Base-by-base conservation (phyloP, 257 asterid genomes). In the Solanum chmielewskii region DNA sequence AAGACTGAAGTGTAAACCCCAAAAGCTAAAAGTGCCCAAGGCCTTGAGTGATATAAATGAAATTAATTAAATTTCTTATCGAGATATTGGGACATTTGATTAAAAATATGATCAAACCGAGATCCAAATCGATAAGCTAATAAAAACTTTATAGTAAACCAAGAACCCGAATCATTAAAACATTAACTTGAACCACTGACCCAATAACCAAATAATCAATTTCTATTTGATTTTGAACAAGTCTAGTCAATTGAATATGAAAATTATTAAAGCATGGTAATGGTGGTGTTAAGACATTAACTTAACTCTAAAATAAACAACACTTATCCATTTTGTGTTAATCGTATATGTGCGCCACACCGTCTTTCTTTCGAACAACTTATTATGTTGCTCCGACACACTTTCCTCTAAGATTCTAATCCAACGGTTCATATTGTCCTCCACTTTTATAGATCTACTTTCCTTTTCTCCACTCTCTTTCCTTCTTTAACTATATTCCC, bases 361-460 rank as follows among this genome's bases (percentile, higher is more conserved):
- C 42, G 37, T 76, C 62, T 18, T 77, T 76, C 21, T 18, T n/a
- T 76, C 60, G 35, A 25, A 23, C 35, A 42, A 76, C n/a, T 11
- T 78, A 45, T 44, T 86, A 18, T 62, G 37, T 88, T 80, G 78
- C 86, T 90, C 90, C 90, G 90, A 85, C 91, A 84, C 85, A 88
- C 33, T 83, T 44, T n/a, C 33, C 31, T 70, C 81, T 59, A 56
- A 27, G 29, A 47, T 86, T 52, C 86, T 23, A 83, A 92, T 92
- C 92, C 89, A 69, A 93, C 96, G 98, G 92, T 71, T 86, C 88
- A 33, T 74, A 86, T 94, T 90, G 85, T 83, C 91, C 93, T 89
- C 92, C 88, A 89, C 88, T 87, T 93, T 90, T 88, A 89, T 71
- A 68, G 70, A 71, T 31, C 66, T 86, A 45, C 59, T 39, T 27